Evolutionary conservation across 768 basidiomycete species (phyloP), one percentile per base, ranked within the genome.

Genomic region (Psilocybe azurescens): DNA sequence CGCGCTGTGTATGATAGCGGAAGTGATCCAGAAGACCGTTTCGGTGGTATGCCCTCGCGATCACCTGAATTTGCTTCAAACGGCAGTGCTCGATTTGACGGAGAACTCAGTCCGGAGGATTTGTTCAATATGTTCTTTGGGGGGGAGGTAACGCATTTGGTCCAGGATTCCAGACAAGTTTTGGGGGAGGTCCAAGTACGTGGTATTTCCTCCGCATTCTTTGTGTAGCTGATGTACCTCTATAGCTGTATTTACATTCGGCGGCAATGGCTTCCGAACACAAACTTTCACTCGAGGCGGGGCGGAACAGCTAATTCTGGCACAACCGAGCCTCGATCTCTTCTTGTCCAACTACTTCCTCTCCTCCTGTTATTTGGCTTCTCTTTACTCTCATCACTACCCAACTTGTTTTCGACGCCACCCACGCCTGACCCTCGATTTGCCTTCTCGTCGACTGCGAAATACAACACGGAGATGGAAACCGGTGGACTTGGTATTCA

Each of bases 81-180:
- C 28, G 78, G 81, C 6, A 79, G 79, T 16, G 78, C 78, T 8
- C 79, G 83, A 1, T 93, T 90, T 69, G 91, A 93, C 11, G 87
- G 87, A 58, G 96, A 98, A 76, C 80, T 99, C 67, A 95, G 91
- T 59, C 95, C 97, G 5, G 97, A 98, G 76, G 97, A 98, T 61
- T 73, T 99, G 59, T 99, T 99, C 80, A 97, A 98, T 72, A 95
- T 97, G 92, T 97, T 99, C 86, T 99, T 99, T 73, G 94, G 94
- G 16, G 91, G 24, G 82, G 83, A 1, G 83, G 78, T n/a, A 78
- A 73, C 59, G 61, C 58, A 6, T 72, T 75, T 63, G 59, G 84
- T 52, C 66, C 83, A 63, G 86, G 83, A 28, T 78, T 80, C 54
- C 81, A 82, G 5, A 75, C 76, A 38, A 76, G 77, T 33, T 85